These are phyloP conservation scores for Umbelopsis ramanniana DNA, from an alignment of 192 early-diverging fungal species.

Conservation along the genomic window DNA sequence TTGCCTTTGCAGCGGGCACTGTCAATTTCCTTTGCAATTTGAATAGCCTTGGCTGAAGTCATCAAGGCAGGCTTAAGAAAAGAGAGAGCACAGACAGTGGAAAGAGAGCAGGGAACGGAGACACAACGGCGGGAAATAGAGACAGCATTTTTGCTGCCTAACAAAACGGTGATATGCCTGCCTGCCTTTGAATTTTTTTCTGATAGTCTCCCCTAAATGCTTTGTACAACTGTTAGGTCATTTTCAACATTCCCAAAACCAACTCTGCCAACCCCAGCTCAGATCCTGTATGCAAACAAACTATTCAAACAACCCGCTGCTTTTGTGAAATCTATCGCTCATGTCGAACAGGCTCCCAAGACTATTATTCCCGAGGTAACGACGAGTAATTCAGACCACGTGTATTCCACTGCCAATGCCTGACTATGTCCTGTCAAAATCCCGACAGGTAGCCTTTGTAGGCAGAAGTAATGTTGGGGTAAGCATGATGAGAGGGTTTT, in stretches of 20 bases:
- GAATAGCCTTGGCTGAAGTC: constrained; percentile 45
- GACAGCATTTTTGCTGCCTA: neutral
- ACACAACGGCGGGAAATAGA: neutral
- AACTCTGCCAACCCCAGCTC: neutral
- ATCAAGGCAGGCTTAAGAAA: constrained; percentile 21
- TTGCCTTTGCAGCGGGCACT: constrained; percentile 47
- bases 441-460: constrained; percentile 53
- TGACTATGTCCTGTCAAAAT: too few relatives aligned
- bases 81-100: neutral
- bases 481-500: neutral
- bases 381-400: neutral
- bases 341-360: constrained; percentile 33
- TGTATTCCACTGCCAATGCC: too few relatives aligned
- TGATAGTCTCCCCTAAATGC: neutral
- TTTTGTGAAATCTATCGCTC: constrained; percentile 38
- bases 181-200: neutral
- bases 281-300: constrained; percentile 20
- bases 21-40: constrained; percentile 51
- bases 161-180: too few relatives aligned
- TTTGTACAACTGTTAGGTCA: neutral
- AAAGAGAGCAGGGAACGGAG: neutral
- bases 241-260: neutral
- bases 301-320: constrained; percentile 26
- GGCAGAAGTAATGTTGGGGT: constrained; percentile 62
- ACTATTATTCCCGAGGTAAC: constrained; percentile 27